Percentiles rank a stretch among this genome's conserved stretches.
Evolutionary conservation across 495 filamentous ascomycete genomes (phyloP).

Genomic region (Penicillium dipodomyicola): DNA sequence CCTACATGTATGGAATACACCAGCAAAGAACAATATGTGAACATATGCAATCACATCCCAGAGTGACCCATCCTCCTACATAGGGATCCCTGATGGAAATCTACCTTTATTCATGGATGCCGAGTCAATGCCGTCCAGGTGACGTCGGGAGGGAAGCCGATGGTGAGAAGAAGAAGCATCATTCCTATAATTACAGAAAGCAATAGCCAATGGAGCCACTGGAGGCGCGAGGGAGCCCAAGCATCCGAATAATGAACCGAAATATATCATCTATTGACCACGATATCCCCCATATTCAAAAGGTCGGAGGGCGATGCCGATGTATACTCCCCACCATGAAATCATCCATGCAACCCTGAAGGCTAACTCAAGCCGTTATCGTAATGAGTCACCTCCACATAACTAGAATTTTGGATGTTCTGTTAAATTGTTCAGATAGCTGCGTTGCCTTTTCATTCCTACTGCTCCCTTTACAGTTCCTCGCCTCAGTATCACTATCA

Average conservation of each 20-base stretch:
- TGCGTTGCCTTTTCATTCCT: too few relatives aligned
- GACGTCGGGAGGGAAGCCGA: background rate
- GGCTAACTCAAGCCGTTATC: conserved; percentile 1
- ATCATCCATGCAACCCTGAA: background rate
- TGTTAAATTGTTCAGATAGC: background rate
- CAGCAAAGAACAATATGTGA: background rate
- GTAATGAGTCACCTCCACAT: background rate
- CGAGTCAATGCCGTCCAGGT: background rate
- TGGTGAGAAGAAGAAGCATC: background rate
- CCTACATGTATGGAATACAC: background rate
- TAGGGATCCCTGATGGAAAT: background rate
- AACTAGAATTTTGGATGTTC: background rate
- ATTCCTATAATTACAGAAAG: background rate
- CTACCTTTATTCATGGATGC: background rate
- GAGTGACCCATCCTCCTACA: too few relatives aligned
- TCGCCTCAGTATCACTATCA: background rate
- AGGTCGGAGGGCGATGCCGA: conserved; percentile 7
- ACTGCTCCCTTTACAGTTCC: background rate
- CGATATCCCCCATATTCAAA: background rate
- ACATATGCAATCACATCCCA: too few relatives aligned
- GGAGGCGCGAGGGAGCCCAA: background rate
- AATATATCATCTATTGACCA: background rate
- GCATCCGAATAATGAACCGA: background rate
- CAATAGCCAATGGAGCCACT: background rate
- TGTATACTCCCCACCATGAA: conserved; percentile 7